Evolutionary conservation across 1,284 basidiomycete genomes (phyloP).

Genomic region (Abortiporus biennis): DNA sequence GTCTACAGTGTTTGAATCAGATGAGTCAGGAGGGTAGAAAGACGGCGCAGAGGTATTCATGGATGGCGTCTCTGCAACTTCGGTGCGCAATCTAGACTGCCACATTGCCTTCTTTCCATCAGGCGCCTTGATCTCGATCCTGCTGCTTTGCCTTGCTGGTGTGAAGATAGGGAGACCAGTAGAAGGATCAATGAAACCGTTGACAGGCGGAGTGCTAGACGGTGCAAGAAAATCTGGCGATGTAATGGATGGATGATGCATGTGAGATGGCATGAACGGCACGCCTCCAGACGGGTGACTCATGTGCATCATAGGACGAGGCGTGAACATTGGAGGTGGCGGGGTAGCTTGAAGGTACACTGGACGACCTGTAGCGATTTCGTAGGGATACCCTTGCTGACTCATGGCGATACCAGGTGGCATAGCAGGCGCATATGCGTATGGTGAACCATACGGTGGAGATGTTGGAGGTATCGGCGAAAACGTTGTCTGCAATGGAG

Average conservation of each 20-base stretch:
- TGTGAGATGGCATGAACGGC: slow-evolving; percentile 47
- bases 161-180: slow-evolving; percentile 64
- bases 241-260: slow-evolving; percentile 43
- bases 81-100: too few species aligned
- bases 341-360: slow-evolving; percentile 56
- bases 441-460: slow-evolving; percentile 58
- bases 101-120: slow-evolving; percentile 20
- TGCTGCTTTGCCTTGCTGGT: slow-evolving; percentile 63
- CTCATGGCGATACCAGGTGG: slow-evolving; percentile 73
- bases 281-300: slow-evolving; percentile 29
- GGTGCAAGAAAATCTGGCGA: slow-evolving; percentile 57
- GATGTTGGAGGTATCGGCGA: slow-evolving; percentile 48
- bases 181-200: slow-evolving; percentile 54
- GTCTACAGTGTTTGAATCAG: slow-evolving; percentile 2
- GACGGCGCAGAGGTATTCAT: slow-evolving; percentile 9
- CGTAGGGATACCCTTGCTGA: slow-evolving; percentile 70
- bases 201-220: slow-evolving; percentile 50
- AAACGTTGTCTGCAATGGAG: slow-evolving; percentile 54
- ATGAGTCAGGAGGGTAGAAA: slow-evolving; percentile 5
- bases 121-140: slow-evolving; percentile 71
- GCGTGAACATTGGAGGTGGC: slow-evolving; percentile 54
- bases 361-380: slow-evolving; percentile 71
- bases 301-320: slow-evolving; percentile 54
- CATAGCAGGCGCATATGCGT: slow-evolving; percentile 49
- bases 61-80: too few species aligned